Evolutionary conservation across 345 rosid genomes (phyloP).

Genomic region (Camelina laxa): DNA sequence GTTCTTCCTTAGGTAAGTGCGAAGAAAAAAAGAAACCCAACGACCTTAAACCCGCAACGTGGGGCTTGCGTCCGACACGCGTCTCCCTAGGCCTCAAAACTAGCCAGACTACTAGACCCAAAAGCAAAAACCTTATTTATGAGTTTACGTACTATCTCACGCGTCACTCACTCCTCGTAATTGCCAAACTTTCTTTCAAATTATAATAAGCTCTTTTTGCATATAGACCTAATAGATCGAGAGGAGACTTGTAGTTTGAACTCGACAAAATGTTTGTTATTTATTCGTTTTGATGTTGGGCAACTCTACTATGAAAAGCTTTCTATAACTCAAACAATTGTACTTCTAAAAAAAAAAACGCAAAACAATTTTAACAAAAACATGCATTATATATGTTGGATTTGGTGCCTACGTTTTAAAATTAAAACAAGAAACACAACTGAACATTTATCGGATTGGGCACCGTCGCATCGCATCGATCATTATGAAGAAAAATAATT

Average conservation of each 20-base stretch:
- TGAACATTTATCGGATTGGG: slow-evolving; percentile 6
- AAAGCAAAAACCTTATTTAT: slow-evolving; percentile 20
- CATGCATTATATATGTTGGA: too few species aligned
- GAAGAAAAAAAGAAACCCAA: background rate
- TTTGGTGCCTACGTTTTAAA: too few species aligned
- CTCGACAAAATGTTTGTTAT: background rate
- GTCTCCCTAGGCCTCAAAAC: slow-evolving; percentile 22
- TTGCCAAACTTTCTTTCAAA: slow-evolving; percentile 21
- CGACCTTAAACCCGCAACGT: slow-evolving; percentile 34
- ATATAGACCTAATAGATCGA: background rate
- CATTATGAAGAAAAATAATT: background rate
- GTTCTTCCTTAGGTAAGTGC: slow-evolving; percentile 34
- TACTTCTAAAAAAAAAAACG: too few species aligned
- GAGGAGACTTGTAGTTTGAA: background rate
- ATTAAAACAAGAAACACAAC: too few species aligned
- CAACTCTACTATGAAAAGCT: background rate
- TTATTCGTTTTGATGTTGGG: background rate
- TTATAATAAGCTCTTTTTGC: background rate
- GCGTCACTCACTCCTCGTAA: slow-evolving; percentile 18
- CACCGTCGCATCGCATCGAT: background rate
- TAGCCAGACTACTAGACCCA: slow-evolving; percentile 21
- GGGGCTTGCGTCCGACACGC: slow-evolving; percentile 36
- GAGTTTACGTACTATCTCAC: background rate
- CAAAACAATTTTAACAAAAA: too few species aligned
- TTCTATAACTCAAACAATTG: too few species aligned